Evolutionary conservation across 306 rosid species (phyloP).

Genomic region (Ochetophila trinervis): DNA sequence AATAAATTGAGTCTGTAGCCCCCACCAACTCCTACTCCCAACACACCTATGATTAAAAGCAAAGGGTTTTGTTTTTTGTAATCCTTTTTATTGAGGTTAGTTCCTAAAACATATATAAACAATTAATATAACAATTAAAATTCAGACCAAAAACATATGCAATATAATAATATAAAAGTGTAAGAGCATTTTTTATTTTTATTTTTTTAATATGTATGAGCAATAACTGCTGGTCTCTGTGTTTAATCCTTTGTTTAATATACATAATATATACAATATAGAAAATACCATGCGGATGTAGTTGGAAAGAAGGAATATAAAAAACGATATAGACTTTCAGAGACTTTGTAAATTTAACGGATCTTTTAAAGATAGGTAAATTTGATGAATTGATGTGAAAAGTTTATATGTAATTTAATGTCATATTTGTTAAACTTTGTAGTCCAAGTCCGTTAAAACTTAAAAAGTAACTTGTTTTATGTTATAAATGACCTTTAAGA

Average conservation of each 20-base stretch:
- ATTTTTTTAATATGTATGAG: too few species aligned
- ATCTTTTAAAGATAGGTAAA: too few species aligned
- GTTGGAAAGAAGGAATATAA: constrained; percentile 39
- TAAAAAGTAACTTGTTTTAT: too few species aligned
- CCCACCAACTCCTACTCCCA: constrained; percentile 43
- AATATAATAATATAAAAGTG: neutral
- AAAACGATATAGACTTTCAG: neutral
- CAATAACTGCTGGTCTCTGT: constrained; percentile 10
- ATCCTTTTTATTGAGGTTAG: neutral
- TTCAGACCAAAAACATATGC: neutral
- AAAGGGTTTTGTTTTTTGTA: neutral
- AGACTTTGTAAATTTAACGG: too few species aligned
- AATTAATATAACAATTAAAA: neutral
- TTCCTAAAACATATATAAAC: constrained; percentile 1
- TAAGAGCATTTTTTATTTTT: constrained; percentile 8
- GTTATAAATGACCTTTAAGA: too few species aligned
- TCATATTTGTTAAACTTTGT: too few species aligned
- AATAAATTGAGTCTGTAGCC: constrained; percentile 33
- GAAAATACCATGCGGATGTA: constrained; percentile 42
- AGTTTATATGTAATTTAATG: too few species aligned
- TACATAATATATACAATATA: neutral
- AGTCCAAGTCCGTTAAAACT: too few species aligned
- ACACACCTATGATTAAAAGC: constrained; percentile 36
- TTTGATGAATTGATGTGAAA: too few species aligned
- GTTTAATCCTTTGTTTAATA: constrained; percentile 28